These are phyloP conservation scores for Sugiyamaella smithiae DNA, from an alignment of 805 yeast genomes.

Conservation along the genomic window DNA sequence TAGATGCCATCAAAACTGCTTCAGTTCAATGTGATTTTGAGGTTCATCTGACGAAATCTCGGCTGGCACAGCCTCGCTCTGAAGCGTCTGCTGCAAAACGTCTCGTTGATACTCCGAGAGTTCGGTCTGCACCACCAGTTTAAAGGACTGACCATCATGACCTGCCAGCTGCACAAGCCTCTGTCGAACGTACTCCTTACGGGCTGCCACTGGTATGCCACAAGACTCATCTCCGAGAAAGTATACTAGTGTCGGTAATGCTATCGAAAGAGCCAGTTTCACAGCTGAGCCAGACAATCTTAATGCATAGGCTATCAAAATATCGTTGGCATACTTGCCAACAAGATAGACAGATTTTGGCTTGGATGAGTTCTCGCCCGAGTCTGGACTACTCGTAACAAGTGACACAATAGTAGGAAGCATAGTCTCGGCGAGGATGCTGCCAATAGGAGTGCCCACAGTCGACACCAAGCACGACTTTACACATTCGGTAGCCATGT, in stretches of 20 bases:
- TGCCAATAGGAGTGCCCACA: slow-evolving; percentile 33
- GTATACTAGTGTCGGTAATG: slow-evolving; percentile 39
- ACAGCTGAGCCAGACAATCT: slow-evolving; percentile 34
- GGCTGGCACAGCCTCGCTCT: slow-evolving; percentile 10
- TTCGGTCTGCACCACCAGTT: slow-evolving; percentile 38
- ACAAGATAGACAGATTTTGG: slow-evolving; percentile 23
- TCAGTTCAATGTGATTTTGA: slow-evolving; percentile 47
- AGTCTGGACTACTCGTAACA: slow-evolving; percentile 27
- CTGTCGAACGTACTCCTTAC: slow-evolving; percentile 24
- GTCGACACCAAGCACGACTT: slow-evolving; percentile 50
- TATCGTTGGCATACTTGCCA: slow-evolving; percentile 43
- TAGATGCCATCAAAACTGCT: slow-evolving; percentile 44
- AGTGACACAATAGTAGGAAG: slow-evolving; percentile 45
- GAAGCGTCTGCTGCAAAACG: slow-evolving; percentile 20
- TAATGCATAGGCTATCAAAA: slow-evolving; percentile 47
- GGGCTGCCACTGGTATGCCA: slow-evolving; percentile 21
- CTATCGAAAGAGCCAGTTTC: slow-evolving; percentile 32
- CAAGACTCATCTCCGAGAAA: slow-evolving; percentile 29
- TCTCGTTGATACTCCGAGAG: slow-evolving; percentile 40
- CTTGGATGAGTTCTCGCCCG: slow-evolving; percentile 32
- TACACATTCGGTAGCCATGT: slow-evolving; percentile 57
- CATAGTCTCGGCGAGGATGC: slow-evolving; percentile 42
- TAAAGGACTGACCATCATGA: slow-evolving; percentile 34
- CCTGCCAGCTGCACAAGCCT: slow-evolving; percentile 33
- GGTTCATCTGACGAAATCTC: slow-evolving; percentile 14